Evolutionary conservation across 2,329 filamentous ascomycete species (phyloP), one percentile per base, ranked within the genome.

Genomic region (Nemania serpens): DNA sequence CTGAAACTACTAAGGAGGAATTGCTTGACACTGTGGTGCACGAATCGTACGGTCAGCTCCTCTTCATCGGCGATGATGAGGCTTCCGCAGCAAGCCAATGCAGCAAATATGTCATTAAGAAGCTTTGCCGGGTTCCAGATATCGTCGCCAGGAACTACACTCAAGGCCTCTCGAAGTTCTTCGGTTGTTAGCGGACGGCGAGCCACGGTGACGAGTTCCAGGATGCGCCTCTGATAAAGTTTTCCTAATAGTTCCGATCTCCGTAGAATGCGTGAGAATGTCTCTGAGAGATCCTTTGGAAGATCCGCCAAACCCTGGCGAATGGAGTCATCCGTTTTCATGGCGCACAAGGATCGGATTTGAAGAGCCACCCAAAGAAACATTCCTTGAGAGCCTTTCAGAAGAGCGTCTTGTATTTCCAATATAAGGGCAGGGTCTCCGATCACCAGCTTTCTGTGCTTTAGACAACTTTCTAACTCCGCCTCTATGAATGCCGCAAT

Each of bases 341-440:
- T 15, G 12, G 45, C 36, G 20, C 53, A 56, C 1, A 56, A 20
- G 1, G 9, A 9, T 47, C 49, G 33, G 10, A 56, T 41, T 43
- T 56, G 53, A n/a, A 56, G 36, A 20, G 33, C 20, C n/a, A 56
- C 53, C 53, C 53, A 56, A 12, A 56, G 53, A 49, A 56, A 56
- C 46, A 48, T 42, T 42, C 39, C 39, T 42, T 42, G 15, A 17
- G 39, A n/a, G 39, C 42, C 42, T 22, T 11, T 11, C 10, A 22
- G 7, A 45, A 45, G 42, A 22, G 42, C 42, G 7, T 22, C 20
- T 11, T 20, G 9, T 11, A 45, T 45, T 9, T 45, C 42, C 7
- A 45, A 4, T 2, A 45, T 22, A 11, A 45, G 7, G 9, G 17
- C 11, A 22, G 42, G 42, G 20, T 22, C n/a, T 20, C 42, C 42